Conservation (phyloP, 2,329 filamentous ascomycete species). For the Penicillium sp. region DNA sequence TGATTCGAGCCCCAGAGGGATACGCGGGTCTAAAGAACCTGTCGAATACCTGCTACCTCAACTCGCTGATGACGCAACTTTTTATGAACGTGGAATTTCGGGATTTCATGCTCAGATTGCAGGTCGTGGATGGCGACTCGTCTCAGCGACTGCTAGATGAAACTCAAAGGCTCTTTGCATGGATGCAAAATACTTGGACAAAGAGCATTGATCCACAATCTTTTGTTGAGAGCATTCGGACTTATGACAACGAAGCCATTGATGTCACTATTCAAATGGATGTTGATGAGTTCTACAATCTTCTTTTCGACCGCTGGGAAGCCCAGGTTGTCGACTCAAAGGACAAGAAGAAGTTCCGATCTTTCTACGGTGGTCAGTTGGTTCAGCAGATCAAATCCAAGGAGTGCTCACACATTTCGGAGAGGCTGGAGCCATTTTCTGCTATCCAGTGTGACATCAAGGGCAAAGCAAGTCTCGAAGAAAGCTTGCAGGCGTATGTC, state of each 20-base stretch:
- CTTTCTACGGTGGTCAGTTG: constrained; percentile 87
- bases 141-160: constrained; percentile 70
- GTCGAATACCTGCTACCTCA: constrained; percentile 95
- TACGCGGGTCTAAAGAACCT: constrained; percentile 91
- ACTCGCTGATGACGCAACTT: constrained; percentile 88
- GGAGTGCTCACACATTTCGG: constrained; percentile 91
- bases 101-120: constrained; percentile 72
- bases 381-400: constrained; percentile 95
- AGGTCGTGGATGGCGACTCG: constrained; percentile 54
- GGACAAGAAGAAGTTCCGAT: constrained; percentile 72
- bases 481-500: constrained; percentile 92
- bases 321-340: constrained; percentile 68
- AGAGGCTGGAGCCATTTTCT: constrained; percentile 85
- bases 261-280: constrained; percentile 94
- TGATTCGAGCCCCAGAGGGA: constrained; percentile 73
- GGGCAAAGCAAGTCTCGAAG: constrained; percentile 77
- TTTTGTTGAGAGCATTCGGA: constrained; percentile 75
- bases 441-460: constrained; percentile 97
- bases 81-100: constrained; percentile 95
- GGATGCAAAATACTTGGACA: constrained; percentile 79
- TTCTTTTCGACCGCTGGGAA: constrained; percentile 90
- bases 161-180: constrained; percentile 78
- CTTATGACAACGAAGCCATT: constrained; percentile 78
- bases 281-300: constrained; percentile 95
- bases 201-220: constrained; percentile 71